Percentiles rank a stretch among this genome's conserved stretches.
These are phyloP conservation scores for Paramarasmius palmivorus DNA, from an alignment of 1,284 basidiomycete genomes.

Conservation along the genomic window DNA sequence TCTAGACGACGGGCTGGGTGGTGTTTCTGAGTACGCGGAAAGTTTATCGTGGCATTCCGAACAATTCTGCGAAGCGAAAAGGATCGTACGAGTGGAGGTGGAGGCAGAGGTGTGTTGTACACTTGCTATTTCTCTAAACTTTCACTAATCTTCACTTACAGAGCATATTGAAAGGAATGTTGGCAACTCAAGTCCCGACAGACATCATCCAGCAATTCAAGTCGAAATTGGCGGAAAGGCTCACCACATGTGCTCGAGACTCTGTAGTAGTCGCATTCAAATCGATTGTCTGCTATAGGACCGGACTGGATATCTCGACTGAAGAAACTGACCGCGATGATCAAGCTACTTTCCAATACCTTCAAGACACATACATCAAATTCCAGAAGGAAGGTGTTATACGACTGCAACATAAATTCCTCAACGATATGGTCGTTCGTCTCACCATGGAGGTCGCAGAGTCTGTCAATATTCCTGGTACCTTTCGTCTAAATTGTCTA, in stretches of 20 bases:
- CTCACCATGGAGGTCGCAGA: constrained; percentile 53
- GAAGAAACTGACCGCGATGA: constrained; percentile 15
- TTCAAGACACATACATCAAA: constrained; percentile 29
- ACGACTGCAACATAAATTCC: constrained; percentile 56
- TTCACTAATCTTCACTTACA: constrained; percentile 34
- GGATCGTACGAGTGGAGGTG: constrained; percentile 67
- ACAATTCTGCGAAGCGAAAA: constrained; percentile 43
- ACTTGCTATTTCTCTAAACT: constrained; percentile 6
- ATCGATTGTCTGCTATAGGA: constrained; percentile 73
- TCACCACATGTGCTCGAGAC: constrained; percentile 39
- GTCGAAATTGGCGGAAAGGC: constrained; percentile 28
- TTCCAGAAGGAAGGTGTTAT: constrained; percentile 36
- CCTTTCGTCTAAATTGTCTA: constrained; percentile 9
- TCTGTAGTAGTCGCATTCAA: constrained; percentile 68
- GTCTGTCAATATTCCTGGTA: constrained; percentile 57
- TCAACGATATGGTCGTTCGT: constrained; percentile 71
- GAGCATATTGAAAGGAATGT: constrained; percentile 24
- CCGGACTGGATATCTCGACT: constrained; percentile 57
- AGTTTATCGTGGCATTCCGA: constrained; percentile 52
- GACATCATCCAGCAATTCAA: constrained; percentile 26
- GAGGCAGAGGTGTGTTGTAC: constrained; percentile 57
- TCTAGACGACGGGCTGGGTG: constrained; percentile 69
- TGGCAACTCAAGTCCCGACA: constrained; percentile 13
- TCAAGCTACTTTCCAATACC: constrained; percentile 26
- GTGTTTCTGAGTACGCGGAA: constrained; percentile 47